Percentiles rank a stretch among this genome's conserved stretches.
Evolutionary conservation across 169 alveolate species (phyloP).

Genomic region (Cryptosporidium muris): DNA sequence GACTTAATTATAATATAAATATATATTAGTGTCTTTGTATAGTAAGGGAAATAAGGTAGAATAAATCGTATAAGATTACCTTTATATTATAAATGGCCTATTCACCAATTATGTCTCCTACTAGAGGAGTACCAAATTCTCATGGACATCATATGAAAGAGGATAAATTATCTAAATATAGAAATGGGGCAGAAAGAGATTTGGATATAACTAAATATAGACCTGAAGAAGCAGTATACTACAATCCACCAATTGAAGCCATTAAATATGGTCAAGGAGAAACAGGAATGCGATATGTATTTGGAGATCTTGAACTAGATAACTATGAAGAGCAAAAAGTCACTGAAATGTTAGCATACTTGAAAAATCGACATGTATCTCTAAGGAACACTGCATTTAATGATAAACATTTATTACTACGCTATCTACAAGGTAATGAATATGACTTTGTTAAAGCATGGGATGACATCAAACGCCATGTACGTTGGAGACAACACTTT

Average conservation of each 20-base stretch:
- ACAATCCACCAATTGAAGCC: conserved; percentile 56
- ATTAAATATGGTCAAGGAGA: conserved; percentile 60
- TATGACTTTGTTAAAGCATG: conserved; percentile 74
- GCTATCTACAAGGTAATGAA: conserved; percentile 79
- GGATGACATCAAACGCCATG: conserved; percentile 76
- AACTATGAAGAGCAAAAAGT: conserved; percentile 74
- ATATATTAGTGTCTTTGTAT: too few relatives aligned
- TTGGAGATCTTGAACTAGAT: conserved; percentile 76
- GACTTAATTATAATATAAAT: too few relatives aligned
- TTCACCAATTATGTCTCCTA: too few relatives aligned
- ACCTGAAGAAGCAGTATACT: conserved; percentile 38
- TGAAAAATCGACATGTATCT: conserved; percentile 69
- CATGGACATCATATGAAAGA: conserved; percentile 32
- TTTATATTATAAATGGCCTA: too few relatives aligned
- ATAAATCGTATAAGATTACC: too few relatives aligned
- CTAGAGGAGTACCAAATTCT: conserved; percentile 1
- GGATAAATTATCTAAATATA: conserved; percentile 50
- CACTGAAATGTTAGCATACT: conserved; percentile 67
- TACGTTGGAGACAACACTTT: conserved; percentile 73
- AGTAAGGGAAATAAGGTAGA: too few relatives aligned
- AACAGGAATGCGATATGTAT: conserved; percentile 67
- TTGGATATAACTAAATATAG: conserved; percentile 37
- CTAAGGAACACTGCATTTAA: conserved; percentile 73
- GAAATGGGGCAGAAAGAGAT: conserved; percentile 62
- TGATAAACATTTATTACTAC: conserved; percentile 72